Evolutionary conservation across 2,329 filamentous ascomycete species (phyloP).

Genomic region (Pseudogymnoascus sp.): DNA sequence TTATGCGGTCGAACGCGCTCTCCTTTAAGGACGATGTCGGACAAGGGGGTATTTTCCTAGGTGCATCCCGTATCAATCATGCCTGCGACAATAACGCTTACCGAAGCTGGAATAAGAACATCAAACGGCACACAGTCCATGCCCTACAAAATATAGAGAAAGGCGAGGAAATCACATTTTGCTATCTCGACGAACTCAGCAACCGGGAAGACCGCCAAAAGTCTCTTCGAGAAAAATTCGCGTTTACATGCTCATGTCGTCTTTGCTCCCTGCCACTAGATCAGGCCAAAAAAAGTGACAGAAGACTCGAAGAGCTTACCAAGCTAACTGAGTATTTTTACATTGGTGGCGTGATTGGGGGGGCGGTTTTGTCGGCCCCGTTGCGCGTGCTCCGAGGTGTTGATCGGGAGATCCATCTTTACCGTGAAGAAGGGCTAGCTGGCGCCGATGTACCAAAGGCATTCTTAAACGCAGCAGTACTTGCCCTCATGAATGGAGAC

Average conservation of each 20-base stretch:
- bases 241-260: conserved; percentile 30
- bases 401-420: conserved; percentile 25
- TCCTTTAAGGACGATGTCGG: conserved; percentile 18
- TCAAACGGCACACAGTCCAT: conserved; percentile 28
- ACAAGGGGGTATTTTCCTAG: conserved; percentile 26
- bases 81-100: conserved; percentile 32
- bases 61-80: conserved; percentile 32
- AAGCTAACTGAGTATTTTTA: conserved; percentile 20
- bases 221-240: conserved; percentile 26
- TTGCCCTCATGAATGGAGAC: conserved; percentile 27
- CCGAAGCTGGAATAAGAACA: conserved; percentile 30
- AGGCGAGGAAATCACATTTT: conserved; percentile 33
- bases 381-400: conserved; percentile 16
- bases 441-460: conserved; percentile 20
- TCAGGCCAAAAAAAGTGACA: conserved; percentile 29
- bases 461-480: conserved; percentile 24
- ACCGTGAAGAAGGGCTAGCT: conserved; percentile 21
- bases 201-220: conserved; percentile 21
- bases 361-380: conserved; percentile 12
- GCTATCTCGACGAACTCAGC: conserved; percentile 24
- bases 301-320: conserved; percentile 19
- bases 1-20: conserved; percentile 17
- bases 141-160: conserved; percentile 29
- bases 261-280: conserved; percentile 31
- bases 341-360: conserved; percentile 15